Evolutionary conservation across 2,329 filamentous ascomycete species (phyloP).

Genomic region (Cladosporium velox): DNA sequence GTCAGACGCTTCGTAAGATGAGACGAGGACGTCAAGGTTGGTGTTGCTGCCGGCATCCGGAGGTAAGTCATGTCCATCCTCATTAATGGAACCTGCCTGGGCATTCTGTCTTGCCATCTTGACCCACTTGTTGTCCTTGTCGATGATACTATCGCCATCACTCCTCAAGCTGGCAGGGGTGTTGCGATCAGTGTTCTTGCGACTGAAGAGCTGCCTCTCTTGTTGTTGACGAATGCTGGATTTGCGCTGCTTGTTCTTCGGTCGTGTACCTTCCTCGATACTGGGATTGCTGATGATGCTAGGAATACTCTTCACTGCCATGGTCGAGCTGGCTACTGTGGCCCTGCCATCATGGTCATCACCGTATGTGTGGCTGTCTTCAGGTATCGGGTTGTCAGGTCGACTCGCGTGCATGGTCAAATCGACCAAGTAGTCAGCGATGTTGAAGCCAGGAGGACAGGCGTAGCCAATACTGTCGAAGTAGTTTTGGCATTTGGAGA

Average conservation of each 20-base stretch:
- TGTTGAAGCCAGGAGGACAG: conserved; percentile 96
- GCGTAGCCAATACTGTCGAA: conserved; percentile 90
- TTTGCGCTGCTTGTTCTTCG: conserved; percentile 68
- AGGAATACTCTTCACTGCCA: conserved; percentile 85
- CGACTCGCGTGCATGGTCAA: conserved; percentile 91
- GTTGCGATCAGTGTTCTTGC: conserved; percentile 63
- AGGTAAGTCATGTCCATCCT: conserved; percentile 53
- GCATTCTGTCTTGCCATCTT: conserved; percentile 54
- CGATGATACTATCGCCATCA: conserved; percentile 53
- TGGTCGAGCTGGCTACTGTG: conserved; percentile 80
- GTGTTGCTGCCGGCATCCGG: conserved; percentile 55
- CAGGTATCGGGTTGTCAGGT: conserved; percentile 55
- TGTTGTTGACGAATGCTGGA: conserved; percentile 84
- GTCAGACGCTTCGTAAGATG: conserved; percentile 74
- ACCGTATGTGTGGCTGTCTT: conserved; percentile 52
- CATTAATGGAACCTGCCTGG: conserved; percentile 47
- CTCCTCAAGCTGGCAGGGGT: conserved; percentile 53
- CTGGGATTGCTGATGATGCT: conserved; percentile 77
- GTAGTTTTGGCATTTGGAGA: conserved; percentile 83
- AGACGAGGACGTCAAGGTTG: conserved; percentile 79
- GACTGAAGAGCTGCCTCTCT: conserved; percentile 85
- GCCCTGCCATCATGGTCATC: conserved; percentile 65
- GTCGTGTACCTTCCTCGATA: conserved; percentile 59
- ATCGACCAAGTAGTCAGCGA: conserved; percentile 96
- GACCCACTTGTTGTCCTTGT: conserved; percentile 57